Evolutionary conservation across 2,329 filamentous ascomycete species (phyloP).

Genomic region (Trichoderma sp.): DNA sequence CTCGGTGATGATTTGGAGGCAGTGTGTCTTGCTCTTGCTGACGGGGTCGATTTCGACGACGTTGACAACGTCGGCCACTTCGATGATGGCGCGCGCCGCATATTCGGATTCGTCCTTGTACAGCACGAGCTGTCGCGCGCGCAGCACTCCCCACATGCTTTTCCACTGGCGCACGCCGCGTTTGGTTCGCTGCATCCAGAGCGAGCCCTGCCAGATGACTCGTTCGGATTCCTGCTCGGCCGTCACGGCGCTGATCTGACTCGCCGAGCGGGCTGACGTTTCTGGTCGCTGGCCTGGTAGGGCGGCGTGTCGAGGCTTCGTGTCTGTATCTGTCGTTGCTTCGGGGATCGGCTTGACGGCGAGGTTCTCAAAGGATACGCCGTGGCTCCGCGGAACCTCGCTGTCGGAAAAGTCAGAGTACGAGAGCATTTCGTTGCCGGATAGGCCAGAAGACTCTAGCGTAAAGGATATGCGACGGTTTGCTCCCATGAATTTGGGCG

Average conservation of each 20-base stretch:
- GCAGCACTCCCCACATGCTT: constrained; percentile 88
- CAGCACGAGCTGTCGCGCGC: constrained; percentile 80
- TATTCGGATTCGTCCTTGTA: constrained; percentile 96
- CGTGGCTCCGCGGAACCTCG: constrained; percentile 54
- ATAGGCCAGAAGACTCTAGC: constrained; percentile 65
- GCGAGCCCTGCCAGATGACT: constrained; percentile 91
- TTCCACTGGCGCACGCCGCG: constrained; percentile 91
- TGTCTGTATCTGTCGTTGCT: not conserved
- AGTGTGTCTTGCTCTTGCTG: constrained; percentile 81
- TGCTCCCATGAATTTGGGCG: constrained; percentile 40
- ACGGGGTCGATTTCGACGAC: constrained; percentile 91
- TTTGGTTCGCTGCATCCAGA: constrained; percentile 82
- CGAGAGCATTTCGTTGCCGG: constrained; percentile 65
- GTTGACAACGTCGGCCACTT: constrained; percentile 78
- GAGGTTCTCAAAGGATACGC: constrained; percentile 57
- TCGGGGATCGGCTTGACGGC: constrained; percentile 45
- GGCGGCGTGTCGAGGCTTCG: constrained; percentile 9
- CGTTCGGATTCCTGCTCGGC: constrained; percentile 73
- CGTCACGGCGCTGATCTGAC: constrained; percentile 61
- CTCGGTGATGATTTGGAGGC: constrained; percentile 91
- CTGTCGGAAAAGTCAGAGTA: constrained; percentile 86
- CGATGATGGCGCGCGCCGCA: constrained; percentile 78
- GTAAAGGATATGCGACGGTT: constrained; percentile 65
- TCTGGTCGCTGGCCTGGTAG: constrained; percentile 24
- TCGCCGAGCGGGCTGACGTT: constrained; percentile 52